These are phyloP conservation scores for Plasmodium sp. DNA, from an alignment of 169 alveolate species.

Conservation along the genomic window DNA sequence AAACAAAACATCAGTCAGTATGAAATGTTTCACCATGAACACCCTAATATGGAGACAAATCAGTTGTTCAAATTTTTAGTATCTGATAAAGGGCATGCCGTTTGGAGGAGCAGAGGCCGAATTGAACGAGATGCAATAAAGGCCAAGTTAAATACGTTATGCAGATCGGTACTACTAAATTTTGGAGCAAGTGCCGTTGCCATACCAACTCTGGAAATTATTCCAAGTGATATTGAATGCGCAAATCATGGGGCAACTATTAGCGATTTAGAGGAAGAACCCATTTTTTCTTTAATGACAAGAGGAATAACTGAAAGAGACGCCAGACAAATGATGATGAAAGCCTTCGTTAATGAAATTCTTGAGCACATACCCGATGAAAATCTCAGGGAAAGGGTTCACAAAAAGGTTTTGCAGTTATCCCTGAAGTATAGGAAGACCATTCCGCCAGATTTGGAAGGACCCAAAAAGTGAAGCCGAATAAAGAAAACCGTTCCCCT, in stretches of 20 bases:
- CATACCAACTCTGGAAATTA: conserved; percentile 79
- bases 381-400: conserved; percentile 41
- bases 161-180: conserved; percentile 76
- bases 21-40: conserved; percentile 81
- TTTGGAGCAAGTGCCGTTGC: conserved; percentile 81
- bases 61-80: conserved; percentile 76
- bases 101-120: conserved; percentile 81
- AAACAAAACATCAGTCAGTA: conserved; percentile 72
- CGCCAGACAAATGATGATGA: conserved; percentile 77
- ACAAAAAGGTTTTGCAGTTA: conserved; percentile 30
- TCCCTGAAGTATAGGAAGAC: conserved; percentile 27
- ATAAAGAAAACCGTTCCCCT: neutral
- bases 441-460: neutral
- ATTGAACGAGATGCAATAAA: conserved; percentile 78
- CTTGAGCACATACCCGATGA: conserved; percentile 66
- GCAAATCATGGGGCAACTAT: conserved; percentile 82
- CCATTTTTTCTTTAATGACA: conserved; percentile 77
- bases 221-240: conserved; percentile 77
- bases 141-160: conserved; percentile 75
- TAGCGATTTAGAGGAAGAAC: conserved; percentile 80
- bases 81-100: conserved; percentile 78
- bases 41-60: conserved; percentile 74
- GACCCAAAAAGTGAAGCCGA: neutral
- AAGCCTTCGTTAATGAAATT: conserved; percentile 74
- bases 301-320: conserved; percentile 73